These are phyloP conservation scores for Globisporangium yorkense DNA, from an alignment of 352 stramenopile species.

Conservation along the genomic window DNA sequence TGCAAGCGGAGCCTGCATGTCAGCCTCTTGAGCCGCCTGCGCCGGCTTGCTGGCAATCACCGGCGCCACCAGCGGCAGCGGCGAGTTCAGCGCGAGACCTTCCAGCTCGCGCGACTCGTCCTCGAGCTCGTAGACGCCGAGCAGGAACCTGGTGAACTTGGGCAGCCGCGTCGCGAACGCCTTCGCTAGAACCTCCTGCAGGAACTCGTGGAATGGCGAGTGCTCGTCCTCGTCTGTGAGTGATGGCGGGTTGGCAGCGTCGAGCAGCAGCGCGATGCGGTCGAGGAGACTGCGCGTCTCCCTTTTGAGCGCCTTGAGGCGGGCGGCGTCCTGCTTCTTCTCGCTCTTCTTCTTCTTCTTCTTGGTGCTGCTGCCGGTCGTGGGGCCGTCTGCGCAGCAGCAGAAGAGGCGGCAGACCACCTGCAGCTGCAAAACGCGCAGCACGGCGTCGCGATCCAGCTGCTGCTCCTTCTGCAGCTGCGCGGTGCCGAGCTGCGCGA, in stretches of 20 bases:
- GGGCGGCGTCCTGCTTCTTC: neutral
- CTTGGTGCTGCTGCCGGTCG: slow-evolving; percentile 19
- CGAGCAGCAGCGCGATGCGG: slow-evolving; percentile 65
- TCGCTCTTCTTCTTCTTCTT: slow-evolving; percentile 19
- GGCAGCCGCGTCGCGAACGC: slow-evolving; percentile 38
- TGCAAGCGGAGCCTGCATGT: slow-evolving; percentile 2
- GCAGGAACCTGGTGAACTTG: slow-evolving; percentile 40
- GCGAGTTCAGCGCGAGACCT: slow-evolving; percentile 8
- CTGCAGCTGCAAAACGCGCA: slow-evolving; percentile 61
- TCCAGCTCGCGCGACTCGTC: slow-evolving; percentile 23
- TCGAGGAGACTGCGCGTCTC: slow-evolving; percentile 67
- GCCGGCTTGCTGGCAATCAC: slow-evolving; percentile 1
- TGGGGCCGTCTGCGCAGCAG: slow-evolving; percentile 19
- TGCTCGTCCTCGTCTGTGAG: slow-evolving; percentile 58
- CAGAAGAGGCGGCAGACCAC: slow-evolving; percentile 45
- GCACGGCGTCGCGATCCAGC: slow-evolving; percentile 25
- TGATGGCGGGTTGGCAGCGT: slow-evolving; percentile 58
- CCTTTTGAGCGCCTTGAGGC: slow-evolving; percentile 27
- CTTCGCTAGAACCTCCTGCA: slow-evolving; percentile 41
- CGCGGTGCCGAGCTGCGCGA: slow-evolving; percentile 24
- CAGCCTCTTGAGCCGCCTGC: neutral
- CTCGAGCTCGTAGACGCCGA: slow-evolving; percentile 50
- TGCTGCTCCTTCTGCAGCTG: slow-evolving; percentile 19
- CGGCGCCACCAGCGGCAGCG: slow-evolving; percentile 16
- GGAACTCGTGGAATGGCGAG: slow-evolving; percentile 69